Evolutionary conservation across 768 basidiomycete species (phyloP).

Genomic region (Macrolepiota dolichaula): DNA sequence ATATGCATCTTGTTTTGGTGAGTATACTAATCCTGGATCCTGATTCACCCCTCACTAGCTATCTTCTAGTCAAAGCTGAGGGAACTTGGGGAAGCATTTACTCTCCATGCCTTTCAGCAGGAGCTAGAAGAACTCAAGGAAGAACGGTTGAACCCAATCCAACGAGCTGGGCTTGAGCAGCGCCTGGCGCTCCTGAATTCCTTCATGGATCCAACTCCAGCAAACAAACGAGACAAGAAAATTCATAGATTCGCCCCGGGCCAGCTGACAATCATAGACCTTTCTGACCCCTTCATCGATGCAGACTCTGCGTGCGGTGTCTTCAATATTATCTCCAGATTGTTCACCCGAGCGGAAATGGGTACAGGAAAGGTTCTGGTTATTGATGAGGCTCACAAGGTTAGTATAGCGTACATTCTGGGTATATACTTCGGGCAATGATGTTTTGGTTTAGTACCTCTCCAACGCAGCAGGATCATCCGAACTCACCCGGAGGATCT

Average conservation of each 20-base stretch:
- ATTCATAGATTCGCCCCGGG: constrained; percentile 47
- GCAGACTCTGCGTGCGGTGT: constrained; percentile 61
- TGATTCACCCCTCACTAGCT: not conserved
- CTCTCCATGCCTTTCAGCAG: constrained; percentile 45
- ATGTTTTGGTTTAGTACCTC: constrained; percentile 60
- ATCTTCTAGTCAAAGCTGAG: constrained; percentile 51
- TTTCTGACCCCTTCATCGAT: constrained; percentile 75
- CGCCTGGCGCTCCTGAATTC: constrained; percentile 58
- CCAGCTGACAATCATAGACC: constrained; percentile 63
- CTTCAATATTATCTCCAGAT: constrained; percentile 64
- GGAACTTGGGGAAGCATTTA: constrained; percentile 58
- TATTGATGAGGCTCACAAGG: constrained; percentile 78
- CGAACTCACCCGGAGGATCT: constrained; percentile 55
- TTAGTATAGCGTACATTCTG: constrained; percentile 18
- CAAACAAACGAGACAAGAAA: not conserved
- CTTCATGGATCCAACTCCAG: constrained; percentile 39
- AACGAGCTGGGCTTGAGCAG: constrained; percentile 56
- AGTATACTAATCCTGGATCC: constrained; percentile 16
- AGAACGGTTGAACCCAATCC: constrained; percentile 49
- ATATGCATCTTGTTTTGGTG: constrained; percentile 68
- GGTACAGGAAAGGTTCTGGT: constrained; percentile 66
- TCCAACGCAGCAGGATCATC: constrained; percentile 39
- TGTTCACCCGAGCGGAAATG: constrained; percentile 60
- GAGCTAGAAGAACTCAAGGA: constrained; percentile 43
- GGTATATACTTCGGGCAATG: not conserved